Base-by-base conservation (phyloP, 2,329 filamentous ascomycete genomes). In the Grosmannia clavigera region DNA sequence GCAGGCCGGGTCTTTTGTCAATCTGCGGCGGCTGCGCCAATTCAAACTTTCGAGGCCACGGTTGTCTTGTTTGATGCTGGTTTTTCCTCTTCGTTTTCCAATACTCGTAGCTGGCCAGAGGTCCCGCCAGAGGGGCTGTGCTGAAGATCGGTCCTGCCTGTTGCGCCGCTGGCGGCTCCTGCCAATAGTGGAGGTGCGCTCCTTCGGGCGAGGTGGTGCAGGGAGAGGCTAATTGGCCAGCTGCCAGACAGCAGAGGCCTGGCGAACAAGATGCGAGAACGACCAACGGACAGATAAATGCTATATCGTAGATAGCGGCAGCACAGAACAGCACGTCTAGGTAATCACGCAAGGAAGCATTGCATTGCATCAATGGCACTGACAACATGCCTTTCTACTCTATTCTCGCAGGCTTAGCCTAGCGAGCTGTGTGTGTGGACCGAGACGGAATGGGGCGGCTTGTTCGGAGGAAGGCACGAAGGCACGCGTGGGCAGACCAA, bases 51-150 rank as follows among this genome's bases (percentile, higher is more conserved):
- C 43, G 43, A 46, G 14, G 16, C 19, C 19, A n/a, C 16, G 43
- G 16, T 46, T 46, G 48, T 51, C 9, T 51, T 25, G 48, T 51
- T 22, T 11, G 48, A 22, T 27, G 48, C 22, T n/a, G n/a, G n/a
- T 46, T 46, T 46, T n/a, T 46, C 43, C 19, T n/a, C 1, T 46
- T 46, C 33, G 33, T 35, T 35, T 35, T 22, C 22, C 29, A 12
- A 11, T 56, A 29, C 35, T 43, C 25, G 25, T 27, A 25, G 6
- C 4, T 35, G 16, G 52, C n/a, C 27, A 14, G 14, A 16, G 31
- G 52, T 54, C 55, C 55, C 55, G 35, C 35, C 27, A n/a, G 55
- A 48, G 55, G 55, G 55, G 55, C 55, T 57, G 55, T 57, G 55
- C 55, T 57, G 55, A 31, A 31, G 50, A 52, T 54, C 52, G 31